Percentiles rank a stretch among this genome's conserved stretches.
Evolutionary conservation across 345 rosid genomes (phyloP).

Genomic region (Geranium rotundifolium): DNA sequence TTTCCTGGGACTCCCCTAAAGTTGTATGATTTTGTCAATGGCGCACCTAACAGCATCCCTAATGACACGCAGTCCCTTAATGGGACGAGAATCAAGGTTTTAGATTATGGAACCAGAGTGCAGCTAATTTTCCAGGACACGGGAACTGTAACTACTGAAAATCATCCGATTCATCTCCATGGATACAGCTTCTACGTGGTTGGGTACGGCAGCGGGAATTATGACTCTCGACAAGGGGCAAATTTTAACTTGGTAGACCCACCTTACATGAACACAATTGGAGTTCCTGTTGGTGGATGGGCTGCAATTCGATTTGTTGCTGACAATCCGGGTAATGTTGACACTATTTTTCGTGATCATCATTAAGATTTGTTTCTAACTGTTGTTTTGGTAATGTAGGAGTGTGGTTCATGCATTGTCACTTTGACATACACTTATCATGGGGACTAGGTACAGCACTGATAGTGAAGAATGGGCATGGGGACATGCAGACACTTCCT

Average conservation of each 20-base stretch:
- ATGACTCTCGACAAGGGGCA: slow-evolving; percentile 32
- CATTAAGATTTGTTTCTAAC: neutral
- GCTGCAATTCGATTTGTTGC: slow-evolving; percentile 72
- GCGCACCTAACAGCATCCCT: slow-evolving; percentile 66
- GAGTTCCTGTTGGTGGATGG: slow-evolving; percentile 91
- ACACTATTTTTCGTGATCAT: neutral
- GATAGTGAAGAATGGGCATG: slow-evolving; percentile 60
- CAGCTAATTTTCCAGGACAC: slow-evolving; percentile 74
- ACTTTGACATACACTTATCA: slow-evolving; percentile 59
- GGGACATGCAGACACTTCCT: slow-evolving; percentile 48
- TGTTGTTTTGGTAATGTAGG: slow-evolving; percentile 22
- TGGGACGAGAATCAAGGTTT: slow-evolving; percentile 55
- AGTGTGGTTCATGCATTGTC: slow-evolving; percentile 88
- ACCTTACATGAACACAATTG: slow-evolving; percentile 74
- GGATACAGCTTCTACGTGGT: slow-evolving; percentile 79
- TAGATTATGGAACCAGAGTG: slow-evolving; percentile 58
- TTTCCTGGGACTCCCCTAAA: slow-evolving; percentile 56
- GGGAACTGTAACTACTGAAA: slow-evolving; percentile 58
- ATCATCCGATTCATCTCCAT: slow-evolving; percentile 87
- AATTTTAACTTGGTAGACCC: slow-evolving; percentile 61
- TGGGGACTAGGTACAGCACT: slow-evolving; percentile 75
- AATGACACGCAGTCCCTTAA: slow-evolving; percentile 48
- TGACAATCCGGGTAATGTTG: slow-evolving; percentile 57
- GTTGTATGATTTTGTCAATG: slow-evolving; percentile 66
- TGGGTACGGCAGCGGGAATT: slow-evolving; percentile 62